A percentile compares a stretch with the other conserved stretches of the same genome.
Evolutionary conservation across 176 grass and related monocot genomes (phyloP).

Genomic region (Oryza meridionalis): DNA sequence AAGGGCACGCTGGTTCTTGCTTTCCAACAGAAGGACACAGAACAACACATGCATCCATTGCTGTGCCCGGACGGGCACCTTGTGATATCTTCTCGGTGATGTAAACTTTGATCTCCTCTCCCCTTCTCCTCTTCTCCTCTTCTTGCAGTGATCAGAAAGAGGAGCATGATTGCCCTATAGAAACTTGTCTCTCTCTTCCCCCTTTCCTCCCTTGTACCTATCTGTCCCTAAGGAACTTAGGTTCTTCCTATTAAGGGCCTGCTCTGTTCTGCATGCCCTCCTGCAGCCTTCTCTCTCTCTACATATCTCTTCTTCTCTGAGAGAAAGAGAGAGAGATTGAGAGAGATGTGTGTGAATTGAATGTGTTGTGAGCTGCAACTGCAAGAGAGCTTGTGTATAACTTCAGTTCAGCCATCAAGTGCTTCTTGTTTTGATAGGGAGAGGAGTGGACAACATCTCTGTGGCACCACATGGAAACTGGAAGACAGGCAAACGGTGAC

Average conservation of each 20-base stretch:
- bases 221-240: constrained; percentile 37
- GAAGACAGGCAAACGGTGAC: constrained; percentile 29
- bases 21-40: neutral
- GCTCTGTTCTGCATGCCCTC: constrained; percentile 35
- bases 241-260: constrained; percentile 40
- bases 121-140: neutral
- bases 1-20: constrained; percentile 13
- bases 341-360: constrained; percentile 6
- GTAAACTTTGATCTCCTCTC: constrained; percentile 24
- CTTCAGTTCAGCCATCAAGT: constrained; percentile 51
- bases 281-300: neutral
- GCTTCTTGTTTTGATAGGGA: constrained; percentile 50
- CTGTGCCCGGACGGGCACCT: neutral
- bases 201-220: constrained; percentile 5
- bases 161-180: constrained; percentile 48
- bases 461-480: constrained; percentile 30
- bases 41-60: constrained; percentile 12
- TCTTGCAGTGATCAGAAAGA: neutral
- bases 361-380: constrained; percentile 34
- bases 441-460: constrained; percentile 38
- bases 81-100: constrained; percentile 50
- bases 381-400: constrained; percentile 38
- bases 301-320: neutral
- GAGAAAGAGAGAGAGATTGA: neutral
- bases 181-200: constrained; percentile 10